Conservation (phyloP, 1,284 basidiomycete genomes). For the Ustilago hordei region DNA sequence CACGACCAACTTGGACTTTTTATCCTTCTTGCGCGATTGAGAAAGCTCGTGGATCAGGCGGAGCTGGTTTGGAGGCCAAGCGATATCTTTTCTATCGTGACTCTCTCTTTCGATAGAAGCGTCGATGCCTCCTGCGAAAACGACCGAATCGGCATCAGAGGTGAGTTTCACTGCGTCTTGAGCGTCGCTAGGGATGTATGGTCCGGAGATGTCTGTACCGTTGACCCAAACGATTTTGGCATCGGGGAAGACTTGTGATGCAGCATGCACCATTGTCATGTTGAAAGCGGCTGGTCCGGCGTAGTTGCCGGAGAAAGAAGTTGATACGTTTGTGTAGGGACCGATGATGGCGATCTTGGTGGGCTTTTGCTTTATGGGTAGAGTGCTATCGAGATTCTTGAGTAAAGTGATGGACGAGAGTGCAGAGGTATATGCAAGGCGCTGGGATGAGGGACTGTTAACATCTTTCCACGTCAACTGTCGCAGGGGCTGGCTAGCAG, state of each 20-base stretch:
- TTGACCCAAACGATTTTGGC: conserved; percentile 11
- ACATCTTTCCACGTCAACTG: conserved; percentile 27
- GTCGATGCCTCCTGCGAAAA: conserved; percentile 32
- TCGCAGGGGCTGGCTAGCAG: conserved; percentile 18
- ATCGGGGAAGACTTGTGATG: conserved; percentile 4
- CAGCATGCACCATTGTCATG: conserved; percentile 18
- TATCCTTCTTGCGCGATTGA: neutral
- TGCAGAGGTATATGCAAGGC: conserved; percentile 17
- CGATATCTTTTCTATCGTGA: conserved; percentile 10
- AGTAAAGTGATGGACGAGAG: conserved; percentile 14
- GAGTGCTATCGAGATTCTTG: conserved; percentile 10
- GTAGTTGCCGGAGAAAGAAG: conserved; percentile 23
- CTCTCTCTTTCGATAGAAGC: conserved; percentile 21
- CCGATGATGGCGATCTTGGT: conserved; percentile 29
- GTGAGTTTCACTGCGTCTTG: neutral
- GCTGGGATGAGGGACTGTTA: conserved; percentile 16
- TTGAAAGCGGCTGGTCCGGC: conserved; percentile 17
- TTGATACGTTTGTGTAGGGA: conserved; percentile 22
- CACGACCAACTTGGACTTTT: conserved; percentile 11
- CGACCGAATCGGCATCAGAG: conserved; percentile 1
- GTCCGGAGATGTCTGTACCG: conserved; percentile 11
- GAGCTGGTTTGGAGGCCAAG: conserved; percentile 31
- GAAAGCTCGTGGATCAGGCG: conserved; percentile 19
- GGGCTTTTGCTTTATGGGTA: conserved; percentile 2
- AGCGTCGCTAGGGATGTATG: neutral